Evolutionary conservation across 306 rosid species (phyloP), one percentile per base, ranked within the genome.

Genomic region (Inga laurina): DNA sequence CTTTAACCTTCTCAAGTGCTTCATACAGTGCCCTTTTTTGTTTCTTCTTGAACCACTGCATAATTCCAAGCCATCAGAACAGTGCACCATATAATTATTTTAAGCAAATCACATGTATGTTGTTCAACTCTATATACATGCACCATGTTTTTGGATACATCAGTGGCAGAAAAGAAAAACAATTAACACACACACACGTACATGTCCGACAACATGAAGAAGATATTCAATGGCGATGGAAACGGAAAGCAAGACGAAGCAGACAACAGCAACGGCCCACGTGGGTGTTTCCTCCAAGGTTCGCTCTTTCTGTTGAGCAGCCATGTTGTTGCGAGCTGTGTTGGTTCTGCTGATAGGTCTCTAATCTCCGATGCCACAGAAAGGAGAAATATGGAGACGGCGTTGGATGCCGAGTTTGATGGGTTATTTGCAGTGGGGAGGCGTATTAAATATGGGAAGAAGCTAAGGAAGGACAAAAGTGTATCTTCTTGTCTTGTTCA

Each of bases 221-320:
- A 72, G 5, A 66, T 85, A 88, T 79, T 93, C 97, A 49, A 90
- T 87, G 84, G 88, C 15, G 74, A 93, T 84, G 34, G 97, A 93
- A 65, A 90, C 79, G 32, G 80, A 71, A 48, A 93, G 85, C 87
- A 93, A 61, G 32, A 84, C 86, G 80, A 93, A 87, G 83, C 94
- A 89, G 59, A 93, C 94, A 75, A 74, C 87, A 1, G 94, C 93
- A 78, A 93, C 94, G 18, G 97, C 94, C 97, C 97, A 93, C 0
- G 97, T 92, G 66, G 97, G 79, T 18, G 97, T 93, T 54, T 82
- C 39, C 83, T 88, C 90, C 86, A 93, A 62, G 14, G 90, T 75
- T 75, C 79, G 84, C 86, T 93, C 91, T 22, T 72, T 5, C 13
- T 43, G 35, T 44, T n/a, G 44, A 65, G n/a, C 10, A 1, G 74